Percentiles rank a stretch among this genome's conserved stretches.
phyloP scores from a whole-genome alignment of 805 yeast genomes.

The Candida michaelii region DNA sequence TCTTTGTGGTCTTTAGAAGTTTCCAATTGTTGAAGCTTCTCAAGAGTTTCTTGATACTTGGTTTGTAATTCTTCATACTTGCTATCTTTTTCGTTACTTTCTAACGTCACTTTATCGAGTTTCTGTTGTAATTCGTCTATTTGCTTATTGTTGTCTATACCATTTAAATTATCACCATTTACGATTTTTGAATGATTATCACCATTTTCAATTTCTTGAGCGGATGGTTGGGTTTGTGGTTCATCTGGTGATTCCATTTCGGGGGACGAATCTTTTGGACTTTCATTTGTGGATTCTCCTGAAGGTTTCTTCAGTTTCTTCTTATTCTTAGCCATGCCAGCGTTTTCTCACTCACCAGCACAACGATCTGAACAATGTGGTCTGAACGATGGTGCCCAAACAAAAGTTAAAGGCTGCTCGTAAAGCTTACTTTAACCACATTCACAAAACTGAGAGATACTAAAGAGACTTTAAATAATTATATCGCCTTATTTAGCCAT shows the following conservation, averaged over 20 bases:
- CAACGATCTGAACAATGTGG: background rate
- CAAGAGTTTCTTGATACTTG: background rate
- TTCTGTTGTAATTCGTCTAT: slow-evolving; percentile 3
- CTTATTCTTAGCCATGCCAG: slow-evolving; percentile 8
- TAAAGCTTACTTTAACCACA: too few species aligned
- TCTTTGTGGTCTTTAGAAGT: slow-evolving; percentile 3
- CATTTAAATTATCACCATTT: slow-evolving; percentile 1
- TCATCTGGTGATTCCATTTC: background rate
- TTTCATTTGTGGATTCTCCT: background rate
- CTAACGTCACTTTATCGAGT: background rate
- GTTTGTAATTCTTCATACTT: slow-evolving; percentile 9
- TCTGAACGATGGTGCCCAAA: too few species aligned
- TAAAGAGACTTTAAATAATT: too few species aligned
- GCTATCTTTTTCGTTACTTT: background rate
- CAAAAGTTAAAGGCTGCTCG: too few species aligned
- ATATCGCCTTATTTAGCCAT: too few species aligned
- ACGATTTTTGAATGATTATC: background rate
- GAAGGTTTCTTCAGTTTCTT: slow-evolving; percentile 4
- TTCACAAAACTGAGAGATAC: too few species aligned
- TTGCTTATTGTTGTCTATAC: background rate
- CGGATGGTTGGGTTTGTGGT: background rate
- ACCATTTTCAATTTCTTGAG: background rate
- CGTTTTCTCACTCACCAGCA: background rate
- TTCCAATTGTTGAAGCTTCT: background rate
- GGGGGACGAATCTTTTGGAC: background rate